Percentiles rank a stretch among this genome's conserved stretches.
Evolutionary conservation across 2,329 filamentous ascomycete species (phyloP).

Genomic region (Sporothrix protearum): DNA sequence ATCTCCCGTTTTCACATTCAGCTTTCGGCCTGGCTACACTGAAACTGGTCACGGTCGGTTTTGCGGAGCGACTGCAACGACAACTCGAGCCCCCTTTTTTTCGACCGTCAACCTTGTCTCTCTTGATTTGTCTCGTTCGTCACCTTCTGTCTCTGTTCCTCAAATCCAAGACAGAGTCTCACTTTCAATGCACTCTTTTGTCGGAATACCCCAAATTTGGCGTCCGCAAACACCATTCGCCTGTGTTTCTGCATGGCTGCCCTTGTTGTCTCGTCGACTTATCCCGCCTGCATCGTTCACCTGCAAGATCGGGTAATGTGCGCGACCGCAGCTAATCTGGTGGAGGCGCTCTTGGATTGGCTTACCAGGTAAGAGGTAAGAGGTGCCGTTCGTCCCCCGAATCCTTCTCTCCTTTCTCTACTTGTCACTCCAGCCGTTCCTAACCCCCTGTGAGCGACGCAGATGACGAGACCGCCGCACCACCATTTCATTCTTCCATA

Average conservation of each 20-base stretch:
- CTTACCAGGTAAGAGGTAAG: not conserved
- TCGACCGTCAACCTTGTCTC: not conserved
- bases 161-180: conserved; percentile 6
- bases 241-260: not conserved
- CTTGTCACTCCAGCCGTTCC: not conserved
- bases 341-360: not conserved
- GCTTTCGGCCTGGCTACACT: not conserved
- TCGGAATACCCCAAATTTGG: conserved; percentile 22
- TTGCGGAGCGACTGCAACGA: not conserved
- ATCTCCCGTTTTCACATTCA: not conserved
- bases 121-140: not conserved
- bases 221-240: not conserved
- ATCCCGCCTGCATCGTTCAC: not conserved
- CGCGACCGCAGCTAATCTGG: conserved; percentile 16
- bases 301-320: conserved; percentile 23
- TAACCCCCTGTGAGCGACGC: not conserved
- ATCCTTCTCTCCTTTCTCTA: not conserved
- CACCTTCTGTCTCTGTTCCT: not conserved
- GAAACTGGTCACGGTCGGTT: not conserved
- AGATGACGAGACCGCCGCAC: not conserved
- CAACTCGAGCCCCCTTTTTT: not conserved
- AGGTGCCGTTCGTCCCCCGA: not conserved
- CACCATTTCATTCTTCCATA: not conserved
- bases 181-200: not conserved
- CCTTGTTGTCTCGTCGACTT: not conserved